Percentiles rank a stretch among this genome's conserved stretches.
Evolutionary conservation across 2,329 filamentous ascomycete genomes (phyloP).

Genomic region (Fusarium hostae): DNA sequence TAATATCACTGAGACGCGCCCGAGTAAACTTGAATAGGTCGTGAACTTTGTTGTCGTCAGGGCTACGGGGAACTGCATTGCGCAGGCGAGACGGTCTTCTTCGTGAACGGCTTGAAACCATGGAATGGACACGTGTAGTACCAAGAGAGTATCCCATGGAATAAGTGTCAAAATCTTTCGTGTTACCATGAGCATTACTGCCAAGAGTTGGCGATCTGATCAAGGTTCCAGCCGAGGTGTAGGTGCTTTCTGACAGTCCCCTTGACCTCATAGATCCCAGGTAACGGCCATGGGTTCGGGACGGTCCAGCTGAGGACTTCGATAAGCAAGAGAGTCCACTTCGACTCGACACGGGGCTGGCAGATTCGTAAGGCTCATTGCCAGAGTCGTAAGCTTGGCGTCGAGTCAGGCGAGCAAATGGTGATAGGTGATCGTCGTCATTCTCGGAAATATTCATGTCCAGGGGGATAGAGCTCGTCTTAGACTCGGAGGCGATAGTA

Average conservation of each 20-base stretch:
- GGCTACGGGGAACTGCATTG: slow-evolving; percentile 82
- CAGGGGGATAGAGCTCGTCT: slow-evolving; percentile 65
- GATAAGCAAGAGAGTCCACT: slow-evolving; percentile 70
- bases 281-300: slow-evolving; percentile 62
- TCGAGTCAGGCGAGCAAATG: slow-evolving; percentile 78
- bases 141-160: slow-evolving; percentile 58
- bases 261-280: slow-evolving; percentile 63
- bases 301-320: slow-evolving; percentile 66
- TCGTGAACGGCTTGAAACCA: slow-evolving; percentile 59
- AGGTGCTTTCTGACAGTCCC: slow-evolving; percentile 70
- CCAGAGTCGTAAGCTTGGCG: slow-evolving; percentile 73
- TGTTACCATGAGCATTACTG: slow-evolving; percentile 13
- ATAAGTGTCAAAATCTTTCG: slow-evolving; percentile 61
- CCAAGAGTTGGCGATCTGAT: slow-evolving; percentile 49
- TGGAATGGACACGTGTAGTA: slow-evolving; percentile 53
- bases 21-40: slow-evolving; percentile 91
- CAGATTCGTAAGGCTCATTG: slow-evolving; percentile 69
- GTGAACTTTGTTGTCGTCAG: slow-evolving; percentile 74
- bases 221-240: slow-evolving; percentile 72
- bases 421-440: slow-evolving; percentile 81
- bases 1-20: slow-evolving; percentile 81
- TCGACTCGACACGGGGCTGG: slow-evolving; percentile 73
- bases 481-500: slow-evolving; percentile 63
- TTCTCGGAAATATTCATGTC: slow-evolving; percentile 73
- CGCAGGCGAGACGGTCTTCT: slow-evolving; percentile 75